phyloP scores from a whole-genome alignment of 495 filamentous ascomycete genomes.

The Xylaria longipes region DNA sequence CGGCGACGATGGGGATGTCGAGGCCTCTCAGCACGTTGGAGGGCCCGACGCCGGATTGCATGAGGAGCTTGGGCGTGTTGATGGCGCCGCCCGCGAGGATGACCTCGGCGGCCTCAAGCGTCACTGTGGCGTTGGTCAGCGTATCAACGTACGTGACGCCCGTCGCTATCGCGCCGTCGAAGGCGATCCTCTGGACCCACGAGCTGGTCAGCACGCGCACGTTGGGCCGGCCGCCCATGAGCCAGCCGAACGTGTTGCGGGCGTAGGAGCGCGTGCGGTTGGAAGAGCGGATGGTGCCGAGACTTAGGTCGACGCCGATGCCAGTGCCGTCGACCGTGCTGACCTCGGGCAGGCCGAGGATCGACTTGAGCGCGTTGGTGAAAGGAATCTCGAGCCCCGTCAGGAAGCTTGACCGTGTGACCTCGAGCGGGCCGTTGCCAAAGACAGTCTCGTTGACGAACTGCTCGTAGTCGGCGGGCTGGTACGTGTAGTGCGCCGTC shows the following conservation, averaged over 20 bases:
- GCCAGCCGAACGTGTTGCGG: constrained; percentile 15
- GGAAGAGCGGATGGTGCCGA: constrained; percentile 14
- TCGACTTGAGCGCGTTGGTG: neutral
- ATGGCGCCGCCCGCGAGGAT: constrained; percentile 77
- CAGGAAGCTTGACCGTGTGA: neutral
- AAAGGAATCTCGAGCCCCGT: constrained; percentile 11
- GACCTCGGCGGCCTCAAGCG: constrained; percentile 73
- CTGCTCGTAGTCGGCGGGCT: neutral
- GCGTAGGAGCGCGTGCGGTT: constrained; percentile 25
- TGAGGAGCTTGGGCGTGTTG: constrained; percentile 70
- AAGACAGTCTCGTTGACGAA: constrained; percentile 9
- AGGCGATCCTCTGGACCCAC: constrained; percentile 22
- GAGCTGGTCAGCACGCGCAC: constrained; percentile 15
- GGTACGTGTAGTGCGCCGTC: constrained; percentile 2
- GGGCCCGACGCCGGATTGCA: constrained; percentile 76
- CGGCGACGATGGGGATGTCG: constrained; percentile 66
- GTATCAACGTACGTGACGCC: constrained; percentile 22
- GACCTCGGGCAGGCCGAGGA: constrained; percentile 10
- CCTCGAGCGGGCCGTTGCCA: constrained; percentile 14
- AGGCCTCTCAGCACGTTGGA: constrained; percentile 63
- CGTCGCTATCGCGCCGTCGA: constrained; percentile 19
- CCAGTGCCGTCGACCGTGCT: constrained; percentile 20
- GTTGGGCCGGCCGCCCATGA: constrained; percentile 18
- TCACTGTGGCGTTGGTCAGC: constrained; percentile 54
- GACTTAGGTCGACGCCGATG: constrained; percentile 15